Conservation (phyloP, 345 rosid genomes). For the Syzygium oleosum region DNA sequence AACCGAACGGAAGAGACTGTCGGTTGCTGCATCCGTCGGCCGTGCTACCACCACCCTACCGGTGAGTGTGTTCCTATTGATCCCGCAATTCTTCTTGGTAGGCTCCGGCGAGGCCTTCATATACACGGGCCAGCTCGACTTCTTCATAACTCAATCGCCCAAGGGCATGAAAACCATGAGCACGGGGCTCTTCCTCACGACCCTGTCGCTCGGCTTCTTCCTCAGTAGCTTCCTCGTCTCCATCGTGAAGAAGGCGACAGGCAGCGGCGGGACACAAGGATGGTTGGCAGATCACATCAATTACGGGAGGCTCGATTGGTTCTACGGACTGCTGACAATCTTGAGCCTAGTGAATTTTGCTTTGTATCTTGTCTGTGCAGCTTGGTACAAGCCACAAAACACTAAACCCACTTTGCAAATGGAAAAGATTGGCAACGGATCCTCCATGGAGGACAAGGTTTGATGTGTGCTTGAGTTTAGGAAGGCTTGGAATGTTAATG, state of each 20-base stretch:
- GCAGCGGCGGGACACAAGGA: slow-evolving; percentile 21
- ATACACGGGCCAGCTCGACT: slow-evolving; percentile 61
- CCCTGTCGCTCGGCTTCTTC: slow-evolving; percentile 55
- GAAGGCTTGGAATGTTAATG: background rate
- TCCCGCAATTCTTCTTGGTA: slow-evolving; percentile 54
- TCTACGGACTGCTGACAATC: slow-evolving; percentile 42
- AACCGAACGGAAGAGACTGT: slow-evolving; percentile 34
- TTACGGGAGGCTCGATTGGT: slow-evolving; percentile 51
- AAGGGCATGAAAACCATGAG: slow-evolving; percentile 72
- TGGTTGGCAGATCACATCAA: slow-evolving; percentile 54
- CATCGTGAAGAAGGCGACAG: slow-evolving; percentile 32
- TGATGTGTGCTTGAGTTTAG: background rate
- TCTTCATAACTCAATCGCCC: slow-evolving; percentile 62
- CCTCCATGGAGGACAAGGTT: slow-evolving; percentile 14
- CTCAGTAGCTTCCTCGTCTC: slow-evolving; percentile 51
- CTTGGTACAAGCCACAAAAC: slow-evolving; percentile 31
- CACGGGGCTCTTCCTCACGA: slow-evolving; percentile 66
- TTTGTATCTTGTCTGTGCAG: slow-evolving; percentile 26
- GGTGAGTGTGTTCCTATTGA: slow-evolving; percentile 33
- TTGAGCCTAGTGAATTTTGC: slow-evolving; percentile 39
- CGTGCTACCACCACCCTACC: slow-evolving; percentile 23
- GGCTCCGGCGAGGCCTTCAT: slow-evolving; percentile 61
- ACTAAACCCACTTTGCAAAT: slow-evolving; percentile 17
- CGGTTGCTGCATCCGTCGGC: slow-evolving; percentile 16
- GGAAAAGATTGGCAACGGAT: slow-evolving; percentile 6